Conservation (phyloP, 2,329 filamentous ascomycete species). For the Incumbomyces lentus region DNA sequence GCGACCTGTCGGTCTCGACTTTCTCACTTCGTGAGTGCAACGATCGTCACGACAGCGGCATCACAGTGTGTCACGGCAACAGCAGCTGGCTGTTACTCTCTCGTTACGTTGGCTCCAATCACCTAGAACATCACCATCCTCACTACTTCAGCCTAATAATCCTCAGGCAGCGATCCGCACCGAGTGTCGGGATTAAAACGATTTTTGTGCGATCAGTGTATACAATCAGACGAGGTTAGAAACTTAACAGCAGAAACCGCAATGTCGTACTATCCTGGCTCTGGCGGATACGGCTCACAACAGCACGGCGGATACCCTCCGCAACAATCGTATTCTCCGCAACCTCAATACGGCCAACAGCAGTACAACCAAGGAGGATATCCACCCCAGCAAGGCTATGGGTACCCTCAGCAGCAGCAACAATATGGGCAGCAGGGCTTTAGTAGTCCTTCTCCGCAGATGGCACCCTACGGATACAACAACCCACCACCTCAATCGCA, state of each 20-base stretch:
- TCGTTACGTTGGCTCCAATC: constrained; percentile 10
- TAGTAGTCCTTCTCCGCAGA: constrained; percentile 27
- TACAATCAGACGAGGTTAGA: background rate
- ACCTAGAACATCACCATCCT: too few relatives aligned
- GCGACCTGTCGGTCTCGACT: background rate
- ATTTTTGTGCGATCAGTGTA: background rate
- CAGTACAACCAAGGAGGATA: constrained; percentile 35
- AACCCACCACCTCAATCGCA: constrained; percentile 25
- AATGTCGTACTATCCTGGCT: constrained; percentile 1
- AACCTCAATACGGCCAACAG: constrained; percentile 22
- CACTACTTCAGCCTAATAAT: too few relatives aligned
- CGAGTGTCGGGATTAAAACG: too few relatives aligned
- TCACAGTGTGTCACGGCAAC: background rate
- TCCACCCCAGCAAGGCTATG: constrained; percentile 29
- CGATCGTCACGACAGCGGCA: too few relatives aligned
- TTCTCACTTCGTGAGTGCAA: background rate
- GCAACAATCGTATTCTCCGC: constrained; percentile 26
- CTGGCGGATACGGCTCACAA: constrained; percentile 37
- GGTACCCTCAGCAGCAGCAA: constrained; percentile 20
- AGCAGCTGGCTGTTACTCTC: constrained; percentile 5
- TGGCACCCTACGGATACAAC: constrained; percentile 29
- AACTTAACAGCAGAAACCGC: background rate
- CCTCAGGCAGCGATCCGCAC: too few relatives aligned
- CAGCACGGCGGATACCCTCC: constrained; percentile 13
- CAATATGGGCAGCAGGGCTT: constrained; percentile 21